phyloP scores from a whole-genome alignment of 202 grass and related monocot genomes.

The Hordeum pubiflorum region DNA sequence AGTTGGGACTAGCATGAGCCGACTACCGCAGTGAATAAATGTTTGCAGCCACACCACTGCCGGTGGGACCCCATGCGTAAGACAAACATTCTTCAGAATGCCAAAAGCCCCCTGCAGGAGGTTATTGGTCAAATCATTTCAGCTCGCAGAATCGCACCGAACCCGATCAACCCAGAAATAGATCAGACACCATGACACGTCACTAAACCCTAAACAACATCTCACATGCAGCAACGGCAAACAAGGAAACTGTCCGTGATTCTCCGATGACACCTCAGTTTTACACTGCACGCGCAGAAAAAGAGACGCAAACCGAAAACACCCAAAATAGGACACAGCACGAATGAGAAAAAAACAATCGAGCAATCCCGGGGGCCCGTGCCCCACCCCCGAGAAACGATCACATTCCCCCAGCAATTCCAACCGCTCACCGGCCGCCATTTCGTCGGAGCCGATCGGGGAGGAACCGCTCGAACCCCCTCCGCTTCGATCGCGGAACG shows the following conservation, averaged over 20 bases:
- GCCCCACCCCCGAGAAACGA: background rate
- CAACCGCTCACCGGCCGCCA: background rate
- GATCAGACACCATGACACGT: background rate
- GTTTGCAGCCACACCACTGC: background rate
- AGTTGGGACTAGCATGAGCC: background rate
- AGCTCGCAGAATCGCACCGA: background rate
- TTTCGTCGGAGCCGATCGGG: background rate
- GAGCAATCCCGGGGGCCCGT: background rate
- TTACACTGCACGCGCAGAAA: background rate
- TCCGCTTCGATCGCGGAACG: background rate
- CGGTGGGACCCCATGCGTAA: background rate
- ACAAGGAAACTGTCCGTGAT: background rate
- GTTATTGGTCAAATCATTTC: no score
- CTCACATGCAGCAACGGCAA: background rate
- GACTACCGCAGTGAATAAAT: background rate
- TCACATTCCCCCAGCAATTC: background rate
- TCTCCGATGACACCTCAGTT: background rate
- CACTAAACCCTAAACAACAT: background rate
- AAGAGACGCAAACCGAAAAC: background rate
- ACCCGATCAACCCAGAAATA: background rate
- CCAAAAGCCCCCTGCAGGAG: background rate
- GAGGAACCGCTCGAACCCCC: background rate
- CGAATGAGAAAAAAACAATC: background rate
- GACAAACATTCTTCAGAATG: background rate
- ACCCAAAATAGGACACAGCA: background rate